These are phyloP conservation scores for Solanum chaucha DNA, from an alignment of 257 asterid genomes.

Conservation along the genomic window DNA sequence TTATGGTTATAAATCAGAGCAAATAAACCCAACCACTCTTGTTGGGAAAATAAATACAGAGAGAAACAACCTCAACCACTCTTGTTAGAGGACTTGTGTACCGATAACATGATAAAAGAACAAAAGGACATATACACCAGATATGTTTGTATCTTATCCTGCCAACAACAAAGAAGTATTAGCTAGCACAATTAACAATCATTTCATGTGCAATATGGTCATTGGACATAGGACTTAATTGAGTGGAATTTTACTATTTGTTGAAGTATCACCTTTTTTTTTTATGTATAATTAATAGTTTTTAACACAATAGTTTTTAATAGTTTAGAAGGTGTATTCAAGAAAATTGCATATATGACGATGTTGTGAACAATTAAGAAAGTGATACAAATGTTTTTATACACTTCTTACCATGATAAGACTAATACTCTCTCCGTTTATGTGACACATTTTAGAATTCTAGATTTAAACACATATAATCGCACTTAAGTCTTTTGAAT, in stretches of 20 bases:
- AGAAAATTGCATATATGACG: background rate
- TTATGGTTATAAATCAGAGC: too few relatives aligned
- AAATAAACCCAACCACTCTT: background rate
- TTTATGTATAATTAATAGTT: too few relatives aligned
- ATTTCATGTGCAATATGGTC: background rate
- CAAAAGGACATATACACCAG: background rate
- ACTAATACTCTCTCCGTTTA: slow-evolving; percentile 10
- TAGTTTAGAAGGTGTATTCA: background rate
- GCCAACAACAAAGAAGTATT: background rate
- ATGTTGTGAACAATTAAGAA: background rate
- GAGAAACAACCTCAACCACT: background rate
- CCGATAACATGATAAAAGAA: background rate
- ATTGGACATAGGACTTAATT: background rate
- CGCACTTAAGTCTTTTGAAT: background rate
- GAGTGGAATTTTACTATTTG: background rate
- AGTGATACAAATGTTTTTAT: background rate
- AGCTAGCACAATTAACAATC: background rate
- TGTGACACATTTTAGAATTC: too few relatives aligned
- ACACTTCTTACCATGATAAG: slow-evolving; percentile 34
- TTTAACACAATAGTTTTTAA: too few relatives aligned
- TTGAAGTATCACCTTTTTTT: background rate
- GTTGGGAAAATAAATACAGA: background rate
- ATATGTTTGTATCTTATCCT: background rate
- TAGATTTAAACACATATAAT: background rate
- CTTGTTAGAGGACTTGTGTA: background rate